Evolutionary conservation across 1,284 basidiomycete genomes (phyloP).

Genomic region (Fomitiporia mediterranea): DNA sequence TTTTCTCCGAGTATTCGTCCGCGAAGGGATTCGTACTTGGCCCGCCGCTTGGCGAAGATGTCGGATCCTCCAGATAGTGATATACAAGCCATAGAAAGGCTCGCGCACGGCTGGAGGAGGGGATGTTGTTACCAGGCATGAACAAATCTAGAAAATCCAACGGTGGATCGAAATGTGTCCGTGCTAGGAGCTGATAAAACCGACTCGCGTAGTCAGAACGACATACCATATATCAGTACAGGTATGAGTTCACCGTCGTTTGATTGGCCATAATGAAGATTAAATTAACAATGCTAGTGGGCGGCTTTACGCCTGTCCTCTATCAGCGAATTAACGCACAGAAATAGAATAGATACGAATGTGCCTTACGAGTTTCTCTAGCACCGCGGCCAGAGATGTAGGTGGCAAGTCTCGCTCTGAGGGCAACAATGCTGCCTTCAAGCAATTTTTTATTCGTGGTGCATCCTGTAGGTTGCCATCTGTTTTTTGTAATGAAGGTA

Average conservation of each 20-base stretch:
- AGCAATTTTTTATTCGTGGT: slow-evolving; percentile 68
- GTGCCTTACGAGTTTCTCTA: slow-evolving; percentile 39
- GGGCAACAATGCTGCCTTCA: slow-evolving; percentile 50
- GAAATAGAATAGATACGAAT: slow-evolving; percentile 20
- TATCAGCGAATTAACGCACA: slow-evolving; percentile 28
- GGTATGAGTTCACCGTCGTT: slow-evolving; percentile 39
- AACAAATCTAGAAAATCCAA: slow-evolving; percentile 81
- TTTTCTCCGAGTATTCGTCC: slow-evolving; percentile 35
- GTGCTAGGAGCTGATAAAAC: slow-evolving; percentile 54
- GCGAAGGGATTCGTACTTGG: slow-evolving; percentile 39
- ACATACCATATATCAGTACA: not conserved
- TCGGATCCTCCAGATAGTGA: slow-evolving; percentile 42
- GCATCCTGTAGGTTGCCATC: slow-evolving; percentile 77
- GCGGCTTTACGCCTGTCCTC: slow-evolving; percentile 47
- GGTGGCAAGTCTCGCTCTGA: slow-evolving; percentile 42
- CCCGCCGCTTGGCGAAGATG: slow-evolving; percentile 2
- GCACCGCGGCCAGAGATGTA: slow-evolving; percentile 44
- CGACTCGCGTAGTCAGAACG: not conserved
- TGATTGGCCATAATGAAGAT: slow-evolving; percentile 58
- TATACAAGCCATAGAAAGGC: slow-evolving; percentile 60
- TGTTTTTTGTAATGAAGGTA: slow-evolving; percentile 75
- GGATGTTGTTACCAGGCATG: slow-evolving; percentile 64
- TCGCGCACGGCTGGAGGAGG: slow-evolving; percentile 64
- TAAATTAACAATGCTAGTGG: slow-evolving; percentile 58
- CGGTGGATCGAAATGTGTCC: slow-evolving; percentile 67